Evolutionary conservation across 768 basidiomycete genomes (phyloP), one percentile per base, ranked within the genome.

Genomic region (Phaeotremella skinneri): DNA sequence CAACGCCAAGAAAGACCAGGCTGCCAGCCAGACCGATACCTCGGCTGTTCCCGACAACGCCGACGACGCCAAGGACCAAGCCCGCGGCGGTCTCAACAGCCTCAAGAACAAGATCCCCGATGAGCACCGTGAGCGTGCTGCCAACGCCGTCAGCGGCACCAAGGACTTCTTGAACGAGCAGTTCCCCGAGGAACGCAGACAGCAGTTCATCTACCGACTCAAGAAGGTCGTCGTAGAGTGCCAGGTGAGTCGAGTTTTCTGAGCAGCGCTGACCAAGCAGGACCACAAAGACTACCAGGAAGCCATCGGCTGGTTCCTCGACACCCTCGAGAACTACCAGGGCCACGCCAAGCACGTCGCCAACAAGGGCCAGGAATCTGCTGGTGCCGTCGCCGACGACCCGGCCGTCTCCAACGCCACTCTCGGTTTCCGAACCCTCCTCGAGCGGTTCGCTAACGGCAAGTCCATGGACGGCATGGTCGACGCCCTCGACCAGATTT

Each of bases 381-480:
- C 39, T 52, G 68, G 58, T 31, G 64, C 67, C 52, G 73, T 78
- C 63, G 61, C 70, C 43, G 59, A 84, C 79, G 84, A 90, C 64
- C 78, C 81, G 1, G 73, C 81, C 4, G 80, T 93, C 68, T 55
- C 70, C 79, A 77, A 81, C 32, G 82, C 87, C 13, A 81, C 82
- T 25, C 61, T 72, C 37, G 85, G 91, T 70, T 82, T 92, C 27
- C 85, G 89, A 47, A 86, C 85, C 1, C 81, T 97, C 11, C 84
- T 96, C 41, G 92, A 97, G 77, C 86, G 94, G 21, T 92, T 98
- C 74, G 93, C 93, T 4, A 87, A 90, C 67, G 83, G 83, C 52
- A 72, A 79, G 66, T 84, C 84, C 37, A 82, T 92, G 77, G 80
- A 86, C 56, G 76, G 81, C 29, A 82, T 94, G 58, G 80, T 88